Evolutionary conservation across 495 filamentous ascomycete species (phyloP), one percentile per base, ranked within the genome.

Genomic region (Daldinia vernicosa): DNA sequence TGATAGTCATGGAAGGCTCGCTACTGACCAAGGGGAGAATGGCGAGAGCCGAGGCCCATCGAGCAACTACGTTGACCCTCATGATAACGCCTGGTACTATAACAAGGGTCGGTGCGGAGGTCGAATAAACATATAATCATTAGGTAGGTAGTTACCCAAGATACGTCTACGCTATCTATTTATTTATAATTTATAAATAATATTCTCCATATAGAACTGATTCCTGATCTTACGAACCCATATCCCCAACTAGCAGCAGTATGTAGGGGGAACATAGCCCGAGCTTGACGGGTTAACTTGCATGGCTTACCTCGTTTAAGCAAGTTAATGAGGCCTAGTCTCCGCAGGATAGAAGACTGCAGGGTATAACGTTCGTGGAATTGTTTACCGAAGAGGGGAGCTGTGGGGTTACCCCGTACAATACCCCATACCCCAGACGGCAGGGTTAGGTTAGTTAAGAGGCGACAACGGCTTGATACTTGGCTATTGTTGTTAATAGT

Each of bases 381-480:
- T 19, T 33, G 52, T 55, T 55, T 28, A 55, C 52, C 27, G 52
- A 55, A 33, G 52, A 55, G 52, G 52, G 27, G 52, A 32, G 11
- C 52, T 55, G 52, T 55, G 28, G 52, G 52, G 28, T 55, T 55
- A 33, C 52, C 17, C 43, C 17, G 8, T 19, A 15, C 37, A 6
- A 27, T 27, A 35, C 33, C n/a, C 39, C n/a, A 9, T 17, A 22
- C 17, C 43, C n/a, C 43, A 1, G 43, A 47, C 43, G 17, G 43
- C 17, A 47, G 43, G 43, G 43, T 47, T 22, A 22, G 43, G 43
- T 47, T 22, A 47, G 43, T 47, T 47, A 11, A 47, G 17, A 19
- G 43, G 17, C n/a, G 3, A 17, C 2, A 8, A 2, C 7, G 40
- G 40, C 40, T 17, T 8, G 3, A 22, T 19, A 40, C 37, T 40